Evolutionary conservation across 2,329 filamentous ascomycete genomes (phyloP).

Genomic region (Magnaporthales sp.): DNA sequence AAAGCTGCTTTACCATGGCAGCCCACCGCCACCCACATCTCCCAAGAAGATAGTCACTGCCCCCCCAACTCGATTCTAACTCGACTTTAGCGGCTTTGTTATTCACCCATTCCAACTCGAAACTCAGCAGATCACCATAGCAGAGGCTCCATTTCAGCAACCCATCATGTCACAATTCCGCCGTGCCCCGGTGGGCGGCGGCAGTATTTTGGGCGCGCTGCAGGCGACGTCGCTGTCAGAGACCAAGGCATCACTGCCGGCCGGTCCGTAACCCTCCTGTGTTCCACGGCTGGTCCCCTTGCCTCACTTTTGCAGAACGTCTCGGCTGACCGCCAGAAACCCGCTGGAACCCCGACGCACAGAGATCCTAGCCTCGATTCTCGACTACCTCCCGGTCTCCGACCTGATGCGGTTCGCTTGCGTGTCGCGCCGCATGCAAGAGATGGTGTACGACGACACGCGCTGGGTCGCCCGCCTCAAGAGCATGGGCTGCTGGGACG

Average conservation of each 20-base stretch:
- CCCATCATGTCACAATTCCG: conserved; percentile 5
- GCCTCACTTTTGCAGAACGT: background rate
- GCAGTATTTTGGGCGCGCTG: conserved; percentile 64
- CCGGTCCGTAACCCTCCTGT: conserved; percentile 44
- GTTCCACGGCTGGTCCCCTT: background rate
- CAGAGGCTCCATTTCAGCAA: background rate
- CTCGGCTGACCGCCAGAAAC: background rate
- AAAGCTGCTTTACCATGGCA: background rate
- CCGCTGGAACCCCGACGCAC: conserved; percentile 3
- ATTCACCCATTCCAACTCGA: background rate
- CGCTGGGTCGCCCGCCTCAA: conserved; percentile 84
- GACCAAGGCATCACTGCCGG: conserved; percentile 70
- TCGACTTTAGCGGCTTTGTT: background rate
- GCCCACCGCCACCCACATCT: background rate
- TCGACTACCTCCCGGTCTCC: conserved; percentile 79
- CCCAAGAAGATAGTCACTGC: background rate
- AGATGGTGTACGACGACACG: conserved; percentile 98
- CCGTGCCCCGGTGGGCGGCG: conserved; percentile 21
- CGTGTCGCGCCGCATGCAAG: conserved; percentile 76
- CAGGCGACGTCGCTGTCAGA: conserved; percentile 75
- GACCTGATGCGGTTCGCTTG: conserved; percentile 82
- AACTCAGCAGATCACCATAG: background rate
- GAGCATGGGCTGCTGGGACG: conserved; percentile 88
- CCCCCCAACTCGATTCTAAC: background rate
- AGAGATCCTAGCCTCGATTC: conserved; percentile 82